Evolutionary conservation across 495 filamentous ascomycete genomes (phyloP).

Genomic region (Endocarpon pusillum): DNA sequence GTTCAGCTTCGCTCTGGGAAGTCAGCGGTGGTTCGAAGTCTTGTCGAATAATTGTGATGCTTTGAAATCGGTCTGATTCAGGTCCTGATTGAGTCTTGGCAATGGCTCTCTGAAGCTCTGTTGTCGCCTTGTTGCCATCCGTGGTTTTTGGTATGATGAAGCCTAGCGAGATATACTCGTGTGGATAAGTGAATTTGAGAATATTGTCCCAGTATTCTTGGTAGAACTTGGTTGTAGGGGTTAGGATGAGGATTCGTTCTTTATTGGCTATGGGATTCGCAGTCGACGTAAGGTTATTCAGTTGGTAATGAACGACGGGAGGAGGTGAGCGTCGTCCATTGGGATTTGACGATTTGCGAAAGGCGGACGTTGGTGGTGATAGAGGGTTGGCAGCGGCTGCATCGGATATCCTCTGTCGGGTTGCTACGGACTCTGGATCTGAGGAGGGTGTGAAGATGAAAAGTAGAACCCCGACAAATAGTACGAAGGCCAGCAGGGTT

Average conservation of each 20-base stretch:
- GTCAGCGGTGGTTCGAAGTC: constrained; percentile 74
- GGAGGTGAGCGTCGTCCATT: constrained; percentile 47
- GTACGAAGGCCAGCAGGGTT: constrained; percentile 39
- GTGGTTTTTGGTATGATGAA: constrained; percentile 89
- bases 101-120: constrained; percentile 68
- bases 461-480: constrained; percentile 45
- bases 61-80: constrained; percentile 68
- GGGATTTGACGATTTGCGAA: constrained; percentile 44
- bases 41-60: constrained; percentile 83
- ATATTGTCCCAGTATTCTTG: constrained; percentile 91
- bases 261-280: constrained; percentile 51
- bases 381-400: constrained; percentile 53
- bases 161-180: constrained; percentile 84
- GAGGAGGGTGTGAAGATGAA: constrained; percentile 41
- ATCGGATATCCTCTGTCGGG: constrained; percentile 30
- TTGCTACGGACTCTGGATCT: constrained; percentile 22
- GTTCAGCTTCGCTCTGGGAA: constrained; percentile 72
- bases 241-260: constrained; percentile 82
- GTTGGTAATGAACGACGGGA: constrained; percentile 84
- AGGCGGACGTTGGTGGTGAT: constrained; percentile 73
- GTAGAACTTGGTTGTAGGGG: constrained; percentile 85
- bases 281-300: constrained; percentile 82
- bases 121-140: constrained; percentile 70
- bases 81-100: constrained; percentile 64
- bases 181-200: constrained; percentile 68